Base-by-base conservation (phyloP, 2,329 filamentous ascomycete species). In the Stachybotrys chartarum region DNA sequence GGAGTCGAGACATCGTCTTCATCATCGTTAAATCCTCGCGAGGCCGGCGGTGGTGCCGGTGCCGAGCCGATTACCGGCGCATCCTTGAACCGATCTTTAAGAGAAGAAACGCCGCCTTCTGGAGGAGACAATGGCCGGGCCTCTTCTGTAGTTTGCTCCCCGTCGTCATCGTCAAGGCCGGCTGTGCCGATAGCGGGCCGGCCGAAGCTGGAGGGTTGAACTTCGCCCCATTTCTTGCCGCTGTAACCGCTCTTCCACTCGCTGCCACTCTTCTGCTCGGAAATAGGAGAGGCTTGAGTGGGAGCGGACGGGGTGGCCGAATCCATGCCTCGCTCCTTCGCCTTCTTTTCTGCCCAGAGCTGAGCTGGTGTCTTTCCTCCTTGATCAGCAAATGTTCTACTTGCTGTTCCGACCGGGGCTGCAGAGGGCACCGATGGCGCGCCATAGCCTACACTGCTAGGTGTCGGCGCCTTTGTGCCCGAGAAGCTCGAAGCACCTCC, bases 331-430 rank as follows among this genome's bases (percentile, higher is more conserved):
- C 86, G 81, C 69, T 94, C 85, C 58, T 85, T 86, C 44, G 90
- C 93, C 77, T 97, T 97, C 77, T 92, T 96, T 77, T 99, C 94
- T 0, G 93, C 93, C 94, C 94, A 99, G 42, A 96, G 75, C 71
- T 99, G 94, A 32, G 94, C 92, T 7, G 94, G 94, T 6, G 94
- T 97, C 78, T 97, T 99, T 59, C 94, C 94, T 59, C 89, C 92
- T 70, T 95, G 79, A 62, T 97, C 92, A 16, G 94, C 94, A 76
- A 97, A 99, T 1, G 91, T 96, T 66, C 91, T 86, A 74, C 91
- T 95, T 44, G 92, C 91, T 60, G 84, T 81, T 30, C 91, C 91
- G 30, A 96, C 80, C 6, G 88, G 85, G 18, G 76, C 65, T 18
- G 74, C 68, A 3, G 84, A 74, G 30, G 83, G 69, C 31, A 84